phyloP scores from a whole-genome alignment of 2,329 filamentous ascomycete genomes.

The Stagonosporopsis chrysanthemi region DNA sequence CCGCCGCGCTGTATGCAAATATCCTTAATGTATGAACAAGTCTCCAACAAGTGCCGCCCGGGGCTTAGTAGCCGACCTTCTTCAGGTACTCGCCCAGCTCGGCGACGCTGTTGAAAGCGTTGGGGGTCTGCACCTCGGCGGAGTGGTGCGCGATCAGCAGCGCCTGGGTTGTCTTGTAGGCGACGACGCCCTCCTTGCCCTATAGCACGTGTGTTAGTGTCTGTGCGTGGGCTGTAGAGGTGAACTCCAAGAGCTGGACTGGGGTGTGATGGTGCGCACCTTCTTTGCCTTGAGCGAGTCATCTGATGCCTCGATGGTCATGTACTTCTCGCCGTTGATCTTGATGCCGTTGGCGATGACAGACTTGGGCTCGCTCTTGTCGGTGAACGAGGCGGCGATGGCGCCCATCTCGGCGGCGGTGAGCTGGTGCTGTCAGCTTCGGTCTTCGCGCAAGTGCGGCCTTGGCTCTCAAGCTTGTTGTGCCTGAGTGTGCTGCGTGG shows the following conservation, averaged over 20 bases:
- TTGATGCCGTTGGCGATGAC: conserved; percentile 77
- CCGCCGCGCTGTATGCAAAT: conserved; percentile 43
- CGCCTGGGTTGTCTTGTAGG: conserved; percentile 87
- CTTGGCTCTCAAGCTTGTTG: background rate
- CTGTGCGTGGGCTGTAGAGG: background rate
- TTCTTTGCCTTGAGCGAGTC: conserved; percentile 85
- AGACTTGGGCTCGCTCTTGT: conserved; percentile 68
- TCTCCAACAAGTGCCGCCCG: conserved; percentile 37
- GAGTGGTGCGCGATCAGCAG: conserved; percentile 88
- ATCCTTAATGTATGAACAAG: conserved; percentile 37
- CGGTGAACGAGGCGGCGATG: conserved; percentile 61
- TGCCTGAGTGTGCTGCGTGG: conserved; percentile 10
- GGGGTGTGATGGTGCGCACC: conserved; percentile 60
- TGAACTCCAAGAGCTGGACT: too few relatives aligned
- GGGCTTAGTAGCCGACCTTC: conserved; percentile 73
- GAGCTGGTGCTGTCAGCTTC: conserved; percentile 50
- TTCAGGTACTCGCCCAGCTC: conserved; percentile 87
- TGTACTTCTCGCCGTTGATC: conserved; percentile 78
- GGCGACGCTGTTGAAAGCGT: conserved; percentile 80
- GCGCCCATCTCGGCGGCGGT: conserved; percentile 63
- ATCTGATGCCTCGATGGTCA: conserved; percentile 78
- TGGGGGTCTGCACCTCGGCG: conserved; percentile 75
- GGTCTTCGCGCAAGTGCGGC: background rate
- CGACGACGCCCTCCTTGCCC: conserved; percentile 81
- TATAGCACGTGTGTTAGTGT: conserved; percentile 41